These are phyloP conservation scores for Avena sativa DNA, from an alignment of 176 grass and related monocot species.

Conservation along the genomic window DNA sequence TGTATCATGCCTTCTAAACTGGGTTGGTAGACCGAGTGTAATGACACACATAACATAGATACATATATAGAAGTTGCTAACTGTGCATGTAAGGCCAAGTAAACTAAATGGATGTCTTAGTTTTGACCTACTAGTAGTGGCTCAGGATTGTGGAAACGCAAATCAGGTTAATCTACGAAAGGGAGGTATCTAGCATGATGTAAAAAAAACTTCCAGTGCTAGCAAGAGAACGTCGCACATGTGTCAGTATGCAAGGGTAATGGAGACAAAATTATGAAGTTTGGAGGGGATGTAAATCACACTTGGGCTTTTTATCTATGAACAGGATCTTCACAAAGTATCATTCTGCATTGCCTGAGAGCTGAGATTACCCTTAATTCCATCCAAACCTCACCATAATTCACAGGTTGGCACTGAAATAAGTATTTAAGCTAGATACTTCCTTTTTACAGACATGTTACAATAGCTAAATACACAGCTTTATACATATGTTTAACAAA, in stretches of 20 bases:
- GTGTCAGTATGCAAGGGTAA: background rate
- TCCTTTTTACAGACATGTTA: slow-evolving; percentile 1
- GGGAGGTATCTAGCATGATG: background rate
- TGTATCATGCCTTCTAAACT: background rate
- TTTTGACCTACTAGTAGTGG: background rate
- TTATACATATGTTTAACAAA: slow-evolving; percentile 4
- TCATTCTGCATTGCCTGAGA: background rate
- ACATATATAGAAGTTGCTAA: too few species aligned
- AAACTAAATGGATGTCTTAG: slow-evolving; percentile 2
- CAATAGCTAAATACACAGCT: background rate
- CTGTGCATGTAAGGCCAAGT: too few species aligned
- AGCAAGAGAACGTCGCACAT: background rate
- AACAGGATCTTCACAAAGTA: background rate
- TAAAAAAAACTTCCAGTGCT: background rate
- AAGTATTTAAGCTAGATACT: background rate
- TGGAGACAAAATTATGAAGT: background rate
- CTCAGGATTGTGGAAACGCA: background rate
- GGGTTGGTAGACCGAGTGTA: background rate
- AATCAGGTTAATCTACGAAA: background rate
- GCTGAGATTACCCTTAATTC: background rate
- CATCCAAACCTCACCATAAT: background rate
- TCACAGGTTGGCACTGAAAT: slow-evolving; percentile 13
- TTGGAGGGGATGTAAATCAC: background rate
- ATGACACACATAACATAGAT: background rate
- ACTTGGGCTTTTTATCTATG: background rate